Conservation (phyloP, 202 grass and related monocot species). For the Panicum virgatum region DNA sequence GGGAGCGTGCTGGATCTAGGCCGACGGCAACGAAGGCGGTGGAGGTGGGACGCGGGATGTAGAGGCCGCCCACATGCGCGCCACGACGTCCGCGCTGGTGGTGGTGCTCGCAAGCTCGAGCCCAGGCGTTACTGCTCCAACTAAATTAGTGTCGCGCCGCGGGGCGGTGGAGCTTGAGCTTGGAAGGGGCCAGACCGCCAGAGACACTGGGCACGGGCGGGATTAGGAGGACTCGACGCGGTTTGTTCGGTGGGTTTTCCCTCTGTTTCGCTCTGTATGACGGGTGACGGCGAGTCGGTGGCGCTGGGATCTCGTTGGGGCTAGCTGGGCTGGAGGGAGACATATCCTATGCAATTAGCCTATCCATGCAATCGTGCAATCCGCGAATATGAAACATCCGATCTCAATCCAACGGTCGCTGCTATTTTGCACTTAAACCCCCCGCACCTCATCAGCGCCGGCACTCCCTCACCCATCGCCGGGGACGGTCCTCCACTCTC, state of each 20-base stretch:
- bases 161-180: conserved; percentile 11
- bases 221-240: not conserved
- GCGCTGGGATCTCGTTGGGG: not conserved
- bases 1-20: conserved; percentile 36
- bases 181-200: not conserved
- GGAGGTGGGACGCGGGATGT: not conserved
- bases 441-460: too few relatives aligned
- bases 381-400: too few relatives aligned
- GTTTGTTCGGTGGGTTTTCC: not conserved
- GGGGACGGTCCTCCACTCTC: too few relatives aligned
- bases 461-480: too few relatives aligned
- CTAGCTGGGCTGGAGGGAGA: not conserved
- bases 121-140: not conserved
- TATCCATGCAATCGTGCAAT: too few relatives aligned
- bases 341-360: too few relatives aligned
- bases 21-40: not conserved
- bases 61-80: conserved; percentile 32
- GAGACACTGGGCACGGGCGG: not conserved
- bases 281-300: not conserved
- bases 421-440: too few relatives aligned
- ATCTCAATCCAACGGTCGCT: too few relatives aligned
- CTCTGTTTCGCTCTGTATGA: not conserved
- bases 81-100: conserved; percentile 39
- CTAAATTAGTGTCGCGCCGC: conserved; percentile 32
- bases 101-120: conserved; percentile 11